A percentile compares a stretch with the other conserved stretches of the same genome.
Conservation (phyloP, 2,329 filamentous ascomycete genomes). For the Juglanconis oblonga region DNA sequence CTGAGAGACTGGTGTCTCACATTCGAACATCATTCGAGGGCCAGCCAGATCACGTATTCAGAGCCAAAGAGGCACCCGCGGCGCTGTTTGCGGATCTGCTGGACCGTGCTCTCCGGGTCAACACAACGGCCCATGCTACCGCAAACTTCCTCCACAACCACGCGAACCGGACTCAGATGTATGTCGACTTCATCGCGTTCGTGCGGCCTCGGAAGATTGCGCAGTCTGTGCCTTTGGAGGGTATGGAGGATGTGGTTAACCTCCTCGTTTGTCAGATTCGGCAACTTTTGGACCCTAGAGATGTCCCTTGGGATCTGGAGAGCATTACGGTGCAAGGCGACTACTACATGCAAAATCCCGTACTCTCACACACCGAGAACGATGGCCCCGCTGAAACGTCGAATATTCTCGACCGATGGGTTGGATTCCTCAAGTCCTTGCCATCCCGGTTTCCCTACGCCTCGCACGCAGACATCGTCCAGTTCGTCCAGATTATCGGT, state of each 20-base stretch:
- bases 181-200: slow-evolving; percentile 78
- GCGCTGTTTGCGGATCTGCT: slow-evolving; percentile 84
- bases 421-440: slow-evolving; percentile 66
- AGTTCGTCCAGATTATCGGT: slow-evolving; percentile 72
- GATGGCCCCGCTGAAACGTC: slow-evolving; percentile 44
- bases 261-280: slow-evolving; percentile 66
- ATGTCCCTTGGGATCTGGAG: slow-evolving; percentile 64
- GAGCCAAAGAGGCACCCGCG: slow-evolving; percentile 84
- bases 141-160: slow-evolving; percentile 89
- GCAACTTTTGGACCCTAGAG: slow-evolving; percentile 65
- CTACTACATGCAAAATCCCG: slow-evolving; percentile 45
- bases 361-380: slow-evolving; percentile 36
- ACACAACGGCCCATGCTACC: slow-evolving; percentile 88
- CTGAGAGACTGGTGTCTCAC: slow-evolving; percentile 74
- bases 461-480: slow-evolving; percentile 68
- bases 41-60: slow-evolving; percentile 79
- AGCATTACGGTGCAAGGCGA: slow-evolving; percentile 60
- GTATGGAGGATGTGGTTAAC: slow-evolving; percentile 65
- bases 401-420: slow-evolving; percentile 77
- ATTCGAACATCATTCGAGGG: slow-evolving; percentile 82
- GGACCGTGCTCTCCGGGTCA: slow-evolving; percentile 84
- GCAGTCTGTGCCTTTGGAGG: slow-evolving; percentile 59
- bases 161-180: slow-evolving; percentile 92
- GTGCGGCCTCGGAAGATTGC: slow-evolving; percentile 61
- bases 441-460: slow-evolving; percentile 72